Base-by-base conservation (phyloP, 78 protist genomes). In the Polysphondylium violaceum region DNA sequence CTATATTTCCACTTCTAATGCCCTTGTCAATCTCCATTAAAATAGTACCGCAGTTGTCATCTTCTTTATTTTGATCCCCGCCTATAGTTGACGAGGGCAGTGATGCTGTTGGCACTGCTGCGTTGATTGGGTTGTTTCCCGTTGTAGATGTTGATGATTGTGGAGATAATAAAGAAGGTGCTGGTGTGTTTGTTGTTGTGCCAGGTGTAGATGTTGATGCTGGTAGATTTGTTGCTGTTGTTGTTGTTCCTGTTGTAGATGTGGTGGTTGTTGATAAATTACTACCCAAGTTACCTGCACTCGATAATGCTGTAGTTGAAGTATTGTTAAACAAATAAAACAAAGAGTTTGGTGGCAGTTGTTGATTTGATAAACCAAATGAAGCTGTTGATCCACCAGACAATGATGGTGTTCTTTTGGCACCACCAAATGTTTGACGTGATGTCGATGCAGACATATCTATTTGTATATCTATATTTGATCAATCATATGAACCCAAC, bases 11-110 rank as follows among this genome's bases (percentile, higher is more conserved):
- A 40, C 78, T 68, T 83, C 91, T 67, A 33, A 76, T 87, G 38
- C 93, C 93, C 51, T 76, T 74, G 31, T 76, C 76, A 33, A 87
- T 74, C 16, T 87, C 93, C 72, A 87, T 51, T 27, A 87, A 53
- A 19, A 87, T 76, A 43, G 51, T 53, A 12, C 64, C 53, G 23
- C 85, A 87, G 35, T 53, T 71, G 3, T 65, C 85, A 17, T 74
- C 76, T 14, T 68, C 79, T 67, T 60, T 67, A 23, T 27, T 68
- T 0, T 55, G 53, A 31, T 44, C 53, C 6, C 29, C 17, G 2
- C 27, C 65, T 12, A 60, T 35, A 12, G 43, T 35, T 33, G 29
- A 16, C 38, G 69, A 19, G 23, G 51, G 25, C 25, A 35, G 17
- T 23, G 68, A 16, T 19, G 50, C 27, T 51, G 76, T n/a, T 56